These are phyloP conservation scores for Pestalotiopsis sp. DNA, from an alignment of 2,329 filamentous ascomycete genomes.

Conservation along the genomic window DNA sequence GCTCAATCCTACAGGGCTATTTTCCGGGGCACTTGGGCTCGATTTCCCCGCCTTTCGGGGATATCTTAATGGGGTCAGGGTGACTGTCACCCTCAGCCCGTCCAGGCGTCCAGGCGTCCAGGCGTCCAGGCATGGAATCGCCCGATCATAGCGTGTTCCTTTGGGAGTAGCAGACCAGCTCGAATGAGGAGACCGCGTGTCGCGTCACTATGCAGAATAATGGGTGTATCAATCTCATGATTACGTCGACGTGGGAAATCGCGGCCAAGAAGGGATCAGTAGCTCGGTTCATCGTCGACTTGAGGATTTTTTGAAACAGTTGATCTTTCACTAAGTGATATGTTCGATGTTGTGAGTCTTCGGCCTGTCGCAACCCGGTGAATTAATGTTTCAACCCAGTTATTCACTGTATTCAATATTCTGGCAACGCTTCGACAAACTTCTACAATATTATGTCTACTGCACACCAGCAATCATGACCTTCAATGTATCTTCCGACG, in stretches of 20 bases:
- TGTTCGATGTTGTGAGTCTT: not conserved
- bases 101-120: not conserved
- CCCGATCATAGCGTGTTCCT: not conserved
- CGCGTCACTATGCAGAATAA: not conserved
- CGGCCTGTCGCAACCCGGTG: too few relatives aligned
- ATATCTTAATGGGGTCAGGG: not conserved
- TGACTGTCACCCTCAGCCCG: not conserved
- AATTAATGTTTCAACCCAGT: too few relatives aligned
- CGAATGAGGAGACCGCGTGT: not conserved
- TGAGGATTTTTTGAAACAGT: too few relatives aligned
- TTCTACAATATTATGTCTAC: not conserved
- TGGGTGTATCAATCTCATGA: not conserved
- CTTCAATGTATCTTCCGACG: constrained; percentile 23
- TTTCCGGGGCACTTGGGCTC: not conserved
- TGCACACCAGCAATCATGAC: constrained; percentile 25
- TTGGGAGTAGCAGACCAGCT: not conserved
- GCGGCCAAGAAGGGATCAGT: too few relatives aligned
- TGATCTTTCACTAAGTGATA: too few relatives aligned
- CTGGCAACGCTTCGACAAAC: not conserved
- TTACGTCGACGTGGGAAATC: not conserved
- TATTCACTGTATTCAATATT: too few relatives aligned
- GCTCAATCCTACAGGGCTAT: not conserved
- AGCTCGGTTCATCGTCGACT: too few relatives aligned
- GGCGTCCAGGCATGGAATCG: not conserved
- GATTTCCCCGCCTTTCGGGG: not conserved